Percentiles rank a stretch among this genome's conserved stretches.
Evolutionary conservation across 2,329 filamentous ascomycete genomes (phyloP).

Genomic region (Ophiostoma quercus): DNA sequence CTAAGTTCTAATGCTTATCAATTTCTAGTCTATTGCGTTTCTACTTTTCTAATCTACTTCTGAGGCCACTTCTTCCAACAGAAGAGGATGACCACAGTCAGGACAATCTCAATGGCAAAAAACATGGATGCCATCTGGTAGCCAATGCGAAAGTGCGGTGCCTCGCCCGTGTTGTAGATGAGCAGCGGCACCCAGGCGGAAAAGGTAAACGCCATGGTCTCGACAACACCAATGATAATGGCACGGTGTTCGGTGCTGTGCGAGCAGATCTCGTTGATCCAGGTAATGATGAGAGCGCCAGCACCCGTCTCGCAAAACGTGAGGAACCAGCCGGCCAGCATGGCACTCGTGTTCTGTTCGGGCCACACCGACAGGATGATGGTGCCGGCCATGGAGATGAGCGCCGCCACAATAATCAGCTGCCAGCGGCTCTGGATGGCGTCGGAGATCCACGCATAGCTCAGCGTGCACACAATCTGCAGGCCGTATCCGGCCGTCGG

Average conservation of each 20-base stretch:
- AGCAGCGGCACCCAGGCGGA: constrained; percentile 4
- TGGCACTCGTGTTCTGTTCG: neutral
- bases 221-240: constrained; percentile 4
- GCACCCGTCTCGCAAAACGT: constrained; percentile 4
- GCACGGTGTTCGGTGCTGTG: constrained; percentile 1
- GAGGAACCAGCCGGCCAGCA: constrained; percentile 6
- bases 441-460: neutral
- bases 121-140: constrained; percentile 5
- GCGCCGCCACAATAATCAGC: neutral
- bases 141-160: neutral
- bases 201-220: constrained; percentile 9
- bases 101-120: constrained; percentile 3
- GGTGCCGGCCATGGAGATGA: constrained; percentile 1
- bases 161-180: constrained; percentile 1
- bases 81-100: neutral
- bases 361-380: neutral
- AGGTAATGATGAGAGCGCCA: neutral
- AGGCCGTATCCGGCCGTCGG: neutral
- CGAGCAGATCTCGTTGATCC: constrained; percentile 10
- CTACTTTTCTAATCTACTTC: neutral
- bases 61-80: constrained; percentile 1
- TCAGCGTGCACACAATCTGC: constrained; percentile 8
- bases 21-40: neutral
- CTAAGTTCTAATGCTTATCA: neutral
- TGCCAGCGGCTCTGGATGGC: constrained; percentile 8